A percentile compares a stretch with the other conserved stretches of the same genome.
These are phyloP conservation scores for Cardamine chenopodiifolia DNA, from an alignment of 345 rosid species.

Conservation along the genomic window DNA sequence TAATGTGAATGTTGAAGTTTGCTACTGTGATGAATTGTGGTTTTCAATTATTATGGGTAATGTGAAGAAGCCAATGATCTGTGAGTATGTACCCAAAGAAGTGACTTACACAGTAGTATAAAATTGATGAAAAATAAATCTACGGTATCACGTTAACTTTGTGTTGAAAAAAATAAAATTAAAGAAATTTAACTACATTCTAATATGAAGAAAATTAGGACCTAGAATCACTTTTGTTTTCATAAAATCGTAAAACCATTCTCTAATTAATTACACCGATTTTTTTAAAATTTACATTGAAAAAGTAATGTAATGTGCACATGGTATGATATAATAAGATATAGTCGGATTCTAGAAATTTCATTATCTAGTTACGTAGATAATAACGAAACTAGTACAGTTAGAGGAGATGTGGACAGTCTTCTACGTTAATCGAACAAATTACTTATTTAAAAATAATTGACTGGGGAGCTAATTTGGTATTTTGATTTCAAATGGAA, in stretches of 20 bases:
- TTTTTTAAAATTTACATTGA: not conserved
- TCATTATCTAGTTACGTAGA: not conserved
- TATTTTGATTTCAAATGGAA: no score
- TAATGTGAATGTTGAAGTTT: no score
- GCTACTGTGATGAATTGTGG: no score
- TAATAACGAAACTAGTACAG: not conserved
- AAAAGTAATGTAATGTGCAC: not conserved
- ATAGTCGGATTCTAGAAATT: not conserved
- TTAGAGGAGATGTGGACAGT: not conserved
- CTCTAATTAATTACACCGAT: no score
- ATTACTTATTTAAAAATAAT: not conserved
- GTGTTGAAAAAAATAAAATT: not conserved
- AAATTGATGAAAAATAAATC: no score
- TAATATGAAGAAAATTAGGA: not conserved
- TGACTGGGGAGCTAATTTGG: no score
- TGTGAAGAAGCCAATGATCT: no score
- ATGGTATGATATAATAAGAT: not conserved
- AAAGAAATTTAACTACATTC: no score
- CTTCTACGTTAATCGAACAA: not conserved
- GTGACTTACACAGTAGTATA: no score
- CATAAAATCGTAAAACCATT: not conserved
- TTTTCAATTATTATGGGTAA: no score
- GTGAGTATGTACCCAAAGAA: no score
- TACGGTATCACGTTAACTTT: no score
- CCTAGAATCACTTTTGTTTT: not conserved